These are phyloP conservation scores for Fusarium brevicatenulatum DNA, from an alignment of 2,329 filamentous ascomycete genomes.

Conservation along the genomic window DNA sequence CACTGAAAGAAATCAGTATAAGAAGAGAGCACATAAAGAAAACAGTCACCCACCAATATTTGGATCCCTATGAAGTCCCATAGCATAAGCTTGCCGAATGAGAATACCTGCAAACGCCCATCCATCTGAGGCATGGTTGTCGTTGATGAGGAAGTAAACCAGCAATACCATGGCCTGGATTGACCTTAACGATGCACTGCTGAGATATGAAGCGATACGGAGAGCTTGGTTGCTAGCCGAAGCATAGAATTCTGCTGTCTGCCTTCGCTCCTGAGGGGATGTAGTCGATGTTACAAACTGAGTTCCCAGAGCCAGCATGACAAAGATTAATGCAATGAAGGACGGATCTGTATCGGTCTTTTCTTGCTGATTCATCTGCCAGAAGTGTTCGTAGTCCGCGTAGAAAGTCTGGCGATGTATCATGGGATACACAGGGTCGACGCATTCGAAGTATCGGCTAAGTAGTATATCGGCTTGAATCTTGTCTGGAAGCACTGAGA, in stretches of 20 bases:
- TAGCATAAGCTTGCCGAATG: constrained; percentile 81
- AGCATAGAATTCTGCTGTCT: constrained; percentile 84
- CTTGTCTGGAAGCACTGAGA: constrained; percentile 79
- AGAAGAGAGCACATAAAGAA: neutral
- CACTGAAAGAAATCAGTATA: constrained; percentile 53
- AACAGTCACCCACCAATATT: constrained; percentile 65
- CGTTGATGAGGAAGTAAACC: constrained; percentile 85
- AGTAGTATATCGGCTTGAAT: constrained; percentile 78
- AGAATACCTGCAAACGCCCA: constrained; percentile 85
- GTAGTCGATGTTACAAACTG: constrained; percentile 73
- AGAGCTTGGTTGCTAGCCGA: constrained; percentile 83
- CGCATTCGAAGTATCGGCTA: constrained; percentile 72
- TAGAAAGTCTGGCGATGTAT: constrained; percentile 80
- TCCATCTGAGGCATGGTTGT: constrained; percentile 84
- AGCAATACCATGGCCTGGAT: constrained; percentile 85
- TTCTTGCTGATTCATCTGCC: constrained; percentile 68
- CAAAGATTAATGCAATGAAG: constrained; percentile 77
- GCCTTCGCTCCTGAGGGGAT: constrained; percentile 70
- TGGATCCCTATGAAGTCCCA: constrained; percentile 83
- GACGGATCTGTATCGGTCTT: constrained; percentile 72
- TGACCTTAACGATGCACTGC: constrained; percentile 75
- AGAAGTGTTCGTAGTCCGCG: constrained; percentile 81
- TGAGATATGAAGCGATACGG: constrained; percentile 79
- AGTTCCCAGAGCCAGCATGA: constrained; percentile 80
- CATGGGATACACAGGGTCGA: constrained; percentile 86